Percentiles rank a stretch among this genome's conserved stretches.
phyloP scores from a whole-genome alignment of 225 moss, liverwort and hornwort genomes.

The Sphagnum tenellum region DNA sequence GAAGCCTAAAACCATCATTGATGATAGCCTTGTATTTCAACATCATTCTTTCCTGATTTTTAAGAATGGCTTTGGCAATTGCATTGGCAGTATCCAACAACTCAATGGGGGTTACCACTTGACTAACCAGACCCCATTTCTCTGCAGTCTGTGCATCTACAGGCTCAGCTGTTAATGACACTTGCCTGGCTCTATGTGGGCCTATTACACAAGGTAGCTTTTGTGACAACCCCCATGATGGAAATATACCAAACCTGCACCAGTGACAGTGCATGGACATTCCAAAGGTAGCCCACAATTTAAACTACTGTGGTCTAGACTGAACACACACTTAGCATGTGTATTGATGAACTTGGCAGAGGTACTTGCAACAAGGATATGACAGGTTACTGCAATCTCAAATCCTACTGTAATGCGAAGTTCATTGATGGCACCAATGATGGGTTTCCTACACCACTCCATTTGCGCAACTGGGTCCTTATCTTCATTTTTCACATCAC shows the following conservation, averaged over 20 bases:
- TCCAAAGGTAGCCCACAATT: neutral
- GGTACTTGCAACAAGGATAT: slow-evolving; percentile 80
- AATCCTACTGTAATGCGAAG: slow-evolving; percentile 81
- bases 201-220: slow-evolving; percentile 74
- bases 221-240: slow-evolving; percentile 91
- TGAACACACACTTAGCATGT: slow-evolving; percentile 66
- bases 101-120: slow-evolving; percentile 64
- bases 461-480: slow-evolving; percentile 65
- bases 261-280: neutral
- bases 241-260: slow-evolving; percentile 86
- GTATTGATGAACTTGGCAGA: slow-evolving; percentile 86
- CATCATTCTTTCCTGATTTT: slow-evolving; percentile 58
- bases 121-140: slow-evolving; percentile 88
- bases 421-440: slow-evolving; percentile 88
- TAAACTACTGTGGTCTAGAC: neutral
- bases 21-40: slow-evolving; percentile 63
- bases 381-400: slow-evolving; percentile 82
- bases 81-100: slow-evolving; percentile 49
- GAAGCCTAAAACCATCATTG: slow-evolving; percentile 65
- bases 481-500: slow-evolving; percentile 34
- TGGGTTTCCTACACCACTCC: slow-evolving; percentile 76
- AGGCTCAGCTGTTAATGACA: slow-evolving; percentile 62
- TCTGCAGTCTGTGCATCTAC: slow-evolving; percentile 76
- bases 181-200: slow-evolving; percentile 66
- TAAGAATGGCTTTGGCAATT: slow-evolving; percentile 74